Percentiles rank a stretch among this genome's conserved stretches.
Evolutionary conservation across 345 rosid genomes (phyloP).

Genomic region (Anastatica hierochuntica): DNA sequence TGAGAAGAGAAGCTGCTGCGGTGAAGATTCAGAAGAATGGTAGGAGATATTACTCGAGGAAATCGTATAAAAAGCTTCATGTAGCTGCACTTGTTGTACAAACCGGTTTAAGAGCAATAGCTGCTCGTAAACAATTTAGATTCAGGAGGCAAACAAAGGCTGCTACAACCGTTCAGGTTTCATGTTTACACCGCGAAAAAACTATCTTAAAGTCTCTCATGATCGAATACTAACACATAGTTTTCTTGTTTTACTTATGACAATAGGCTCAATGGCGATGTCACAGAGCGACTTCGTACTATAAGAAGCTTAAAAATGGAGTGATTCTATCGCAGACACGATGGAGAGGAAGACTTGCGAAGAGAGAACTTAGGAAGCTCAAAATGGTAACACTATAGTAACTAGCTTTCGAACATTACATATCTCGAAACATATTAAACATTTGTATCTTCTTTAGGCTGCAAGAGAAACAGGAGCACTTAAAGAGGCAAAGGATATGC

Average conservation of each 20-base stretch:
- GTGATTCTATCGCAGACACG: conserved; percentile 49
- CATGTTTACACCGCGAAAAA: too few species aligned
- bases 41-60: conserved; percentile 39
- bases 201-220: too few species aligned
- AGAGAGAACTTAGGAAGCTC: conserved; percentile 59
- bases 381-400: conserved; percentile 45
- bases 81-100: conserved; percentile 44
- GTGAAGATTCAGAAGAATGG: conserved; percentile 60
- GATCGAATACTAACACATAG: too few species aligned
- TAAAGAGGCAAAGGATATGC: conserved; percentile 64
- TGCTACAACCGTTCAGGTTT: conserved; percentile 53
- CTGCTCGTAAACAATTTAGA: conserved; percentile 56
- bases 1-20: conserved; percentile 53
- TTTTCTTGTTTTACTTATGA: too few species aligned
- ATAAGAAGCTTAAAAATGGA: conserved; percentile 54
- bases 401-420: too few species aligned
- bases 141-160: conserved; percentile 56
- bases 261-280: conserved; percentile 69
- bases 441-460: conserved; percentile 30
- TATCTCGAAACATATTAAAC: background rate
- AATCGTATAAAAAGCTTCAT: conserved; percentile 44
- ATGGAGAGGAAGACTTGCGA: conserved; percentile 70
- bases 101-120: conserved; percentile 56
- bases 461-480: conserved; percentile 65
- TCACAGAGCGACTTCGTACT: conserved; percentile 39